Evolutionary conservation across 805 yeast genomes (phyloP), one percentile per base, ranked within the genome.

Genomic region (Spathaspora girioi): DNA sequence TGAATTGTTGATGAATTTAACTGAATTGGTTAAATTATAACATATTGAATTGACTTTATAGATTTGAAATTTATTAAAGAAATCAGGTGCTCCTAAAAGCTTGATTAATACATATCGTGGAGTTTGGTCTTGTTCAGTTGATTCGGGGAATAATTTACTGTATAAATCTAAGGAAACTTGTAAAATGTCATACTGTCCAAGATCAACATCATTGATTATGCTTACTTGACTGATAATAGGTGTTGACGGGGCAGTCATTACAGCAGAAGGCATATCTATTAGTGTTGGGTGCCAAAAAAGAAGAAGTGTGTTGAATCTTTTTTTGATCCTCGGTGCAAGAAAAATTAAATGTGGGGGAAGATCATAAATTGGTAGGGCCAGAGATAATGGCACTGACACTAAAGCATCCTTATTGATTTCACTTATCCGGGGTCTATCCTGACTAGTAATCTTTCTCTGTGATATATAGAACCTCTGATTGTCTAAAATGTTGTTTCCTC

Each of bases 1-100:
- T 29, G 73, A 52, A 43, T 71, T 63, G 57, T 78, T 77, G 38
- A 71, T 64, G 45, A 80, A 63, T 29, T 65, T 69, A 2, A 80
- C 70, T 12, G 70, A 59, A 45, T 66, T 61, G 0, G 59, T 61
- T 8, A 68, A 54, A 5, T 57, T 53, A 18, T 67, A 62, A 46
- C 63, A 63, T 18, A 72, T 61, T n/a, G 65, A 46, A 12, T 64
- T 55, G 9, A 79, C 63, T 43, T 68, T 72, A 54, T 65, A 76
- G 26, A 79, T 54, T 45, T 64, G 66, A 58, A 63, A 70, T 18
- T 49, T 53, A 14, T 53, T 60, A 55, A 71, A 71, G 54, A 59
- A 65, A 48, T 69, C 75, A 2, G 75, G 76, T 5, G 75, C 64
- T 1, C 78, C 79, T 32, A 73, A 53, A 23, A 71, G 60, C 58